phyloP scores from a whole-genome alignment of 768 basidiomycete species.

The Panus rudis region DNA sequence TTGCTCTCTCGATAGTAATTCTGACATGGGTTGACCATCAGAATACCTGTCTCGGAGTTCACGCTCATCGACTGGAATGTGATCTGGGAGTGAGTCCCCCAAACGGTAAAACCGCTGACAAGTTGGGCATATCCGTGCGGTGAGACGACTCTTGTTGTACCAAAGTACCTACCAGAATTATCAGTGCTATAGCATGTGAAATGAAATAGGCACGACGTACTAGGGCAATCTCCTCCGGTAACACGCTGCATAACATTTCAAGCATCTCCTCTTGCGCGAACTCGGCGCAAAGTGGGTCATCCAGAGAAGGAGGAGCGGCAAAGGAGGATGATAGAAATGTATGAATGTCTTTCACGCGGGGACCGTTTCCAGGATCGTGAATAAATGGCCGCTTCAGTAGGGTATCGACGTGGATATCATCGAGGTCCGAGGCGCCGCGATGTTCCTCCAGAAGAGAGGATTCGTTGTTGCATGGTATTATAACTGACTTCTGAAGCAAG shows the following conservation, averaged over 20 bases:
- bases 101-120: constrained; percentile 68
- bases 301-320: constrained; percentile 54
- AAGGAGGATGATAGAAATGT: constrained; percentile 64
- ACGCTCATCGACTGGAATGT: neutral
- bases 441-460: too few relatives aligned
- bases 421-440: too few relatives aligned
- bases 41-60: constrained; percentile 14
- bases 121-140: constrained; percentile 68
- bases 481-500: too few relatives aligned
- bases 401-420: too few relatives aligned
- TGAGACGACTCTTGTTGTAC: constrained; percentile 78
- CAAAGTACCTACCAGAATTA: constrained; percentile 51
- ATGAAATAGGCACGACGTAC: constrained; percentile 34
- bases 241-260: constrained; percentile 61
- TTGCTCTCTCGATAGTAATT: constrained; percentile 45
- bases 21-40: too few relatives aligned
- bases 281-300: constrained; percentile 66
- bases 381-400: constrained; percentile 46
- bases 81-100: constrained; percentile 56
- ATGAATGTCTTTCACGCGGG: constrained; percentile 62
- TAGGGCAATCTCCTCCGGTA: constrained; percentile 67
- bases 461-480: too few relatives aligned
- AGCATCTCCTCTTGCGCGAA: constrained; percentile 71
- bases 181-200: neutral
- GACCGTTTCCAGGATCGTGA: constrained; percentile 73